phyloP scores from a whole-genome alignment of 1,284 basidiomycete species.

The Leccinum pachyderme region DNA sequence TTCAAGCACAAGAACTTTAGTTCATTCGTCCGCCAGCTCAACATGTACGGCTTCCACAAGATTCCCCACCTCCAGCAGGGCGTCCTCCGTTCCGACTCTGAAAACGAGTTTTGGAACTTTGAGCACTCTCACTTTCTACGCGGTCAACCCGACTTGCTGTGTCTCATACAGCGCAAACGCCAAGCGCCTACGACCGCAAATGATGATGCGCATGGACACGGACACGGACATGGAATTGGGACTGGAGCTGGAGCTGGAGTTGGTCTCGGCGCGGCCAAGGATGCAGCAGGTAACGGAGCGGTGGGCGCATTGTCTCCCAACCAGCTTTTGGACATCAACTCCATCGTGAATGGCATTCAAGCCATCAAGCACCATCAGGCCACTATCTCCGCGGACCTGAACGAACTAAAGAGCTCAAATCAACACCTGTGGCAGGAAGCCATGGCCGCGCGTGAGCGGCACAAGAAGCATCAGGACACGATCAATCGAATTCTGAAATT shows the following conservation, averaged over 20 bases:
- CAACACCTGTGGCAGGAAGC: conserved; percentile 93
- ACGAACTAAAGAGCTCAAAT: conserved; percentile 86
- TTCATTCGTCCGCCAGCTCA: conserved; percentile 93
- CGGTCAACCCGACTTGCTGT: conserved; percentile 88
- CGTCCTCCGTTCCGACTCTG: conserved; percentile 78
- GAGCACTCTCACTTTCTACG: conserved; percentile 88
- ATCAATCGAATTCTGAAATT: conserved; percentile 96
- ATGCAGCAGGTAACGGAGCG: conserved; percentile 15
- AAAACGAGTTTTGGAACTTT: conserved; percentile 93
- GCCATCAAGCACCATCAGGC: conserved; percentile 92
- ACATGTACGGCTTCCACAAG: conserved; percentile 98
- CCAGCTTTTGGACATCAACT: conserved; percentile 69
- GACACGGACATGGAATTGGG: background rate
- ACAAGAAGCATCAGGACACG: conserved; percentile 95
- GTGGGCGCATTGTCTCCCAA: conserved; percentile 35
- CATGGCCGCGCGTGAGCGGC: conserved; percentile 71
- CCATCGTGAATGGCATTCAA: conserved; percentile 80
- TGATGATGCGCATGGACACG: conserved; percentile 22
- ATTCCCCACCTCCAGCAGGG: conserved; percentile 96
- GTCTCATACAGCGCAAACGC: conserved; percentile 83
- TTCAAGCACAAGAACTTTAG: conserved; percentile 97
- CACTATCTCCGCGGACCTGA: conserved; percentile 84
- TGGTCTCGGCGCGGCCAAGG: conserved; percentile 12
- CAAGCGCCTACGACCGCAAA: conserved; percentile 37
- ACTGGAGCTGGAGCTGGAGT: background rate